phyloP scores from a whole-genome alignment of 257 asterid genomes.

The Prunella vulgaris region DNA sequence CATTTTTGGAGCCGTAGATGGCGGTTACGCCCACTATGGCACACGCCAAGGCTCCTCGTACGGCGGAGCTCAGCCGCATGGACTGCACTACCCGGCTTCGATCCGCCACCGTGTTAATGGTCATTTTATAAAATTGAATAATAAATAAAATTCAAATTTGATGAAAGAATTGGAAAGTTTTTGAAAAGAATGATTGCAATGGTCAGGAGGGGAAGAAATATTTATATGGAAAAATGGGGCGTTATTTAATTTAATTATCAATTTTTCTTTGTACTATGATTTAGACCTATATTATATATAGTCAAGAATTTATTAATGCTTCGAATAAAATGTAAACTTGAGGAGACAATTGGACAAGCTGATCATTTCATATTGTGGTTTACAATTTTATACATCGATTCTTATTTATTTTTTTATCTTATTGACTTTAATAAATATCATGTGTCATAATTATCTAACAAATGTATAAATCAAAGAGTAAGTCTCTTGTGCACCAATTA shows the following conservation, averaged over 20 bases:
- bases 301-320: neutral
- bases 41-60: conserved; percentile 51
- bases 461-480: no score
- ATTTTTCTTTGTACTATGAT: neutral
- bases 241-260: neutral
- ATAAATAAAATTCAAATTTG: no score
- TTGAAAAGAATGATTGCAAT: neutral
- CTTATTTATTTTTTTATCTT: no score
- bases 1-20: conserved; percentile 40
- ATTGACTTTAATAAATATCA: no score
- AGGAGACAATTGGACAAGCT: no score
- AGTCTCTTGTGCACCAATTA: no score
- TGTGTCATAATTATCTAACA: no score
- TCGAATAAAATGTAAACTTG: neutral
- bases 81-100: conserved; percentile 47
- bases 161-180: neutral
- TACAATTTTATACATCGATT: no score
- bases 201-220: neutral
- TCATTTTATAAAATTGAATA: neutral
- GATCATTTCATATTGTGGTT: no score
- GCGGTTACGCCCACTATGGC: conserved; percentile 43
- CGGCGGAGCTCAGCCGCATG: conserved; percentile 50
- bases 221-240: neutral
- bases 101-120: conserved; percentile 25
- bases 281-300: neutral